Conservation (phyloP, 1,284 basidiomycete genomes). For the Macrocystidia cucumis region DNA sequence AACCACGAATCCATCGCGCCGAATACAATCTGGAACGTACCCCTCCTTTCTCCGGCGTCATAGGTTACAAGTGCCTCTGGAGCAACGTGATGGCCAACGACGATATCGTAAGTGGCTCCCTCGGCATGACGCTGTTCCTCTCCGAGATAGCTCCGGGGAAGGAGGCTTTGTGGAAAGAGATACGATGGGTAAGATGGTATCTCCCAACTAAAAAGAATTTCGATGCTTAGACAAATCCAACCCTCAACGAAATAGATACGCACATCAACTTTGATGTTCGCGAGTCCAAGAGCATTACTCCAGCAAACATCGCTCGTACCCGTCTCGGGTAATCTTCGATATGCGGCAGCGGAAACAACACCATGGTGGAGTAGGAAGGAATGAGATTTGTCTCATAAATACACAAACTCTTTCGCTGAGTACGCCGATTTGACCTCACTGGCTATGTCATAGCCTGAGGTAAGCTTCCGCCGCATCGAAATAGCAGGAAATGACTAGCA, state of each 20-base stretch:
- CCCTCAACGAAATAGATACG: constrained; percentile 15
- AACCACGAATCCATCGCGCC: constrained; percentile 54
- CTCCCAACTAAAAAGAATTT: constrained; percentile 39
- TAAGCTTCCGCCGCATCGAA: too few species aligned
- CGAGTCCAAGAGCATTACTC: constrained; percentile 47
- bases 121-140: constrained; percentile 20
- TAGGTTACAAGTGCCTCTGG: constrained; percentile 34
- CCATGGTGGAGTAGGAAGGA: too few species aligned
- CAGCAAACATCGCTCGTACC: constrained; percentile 44
- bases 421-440: too few species aligned
- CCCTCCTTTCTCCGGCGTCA: constrained; percentile 32
- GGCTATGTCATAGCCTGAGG: too few species aligned
- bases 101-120: constrained; percentile 36
- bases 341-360: constrained; percentile 27
- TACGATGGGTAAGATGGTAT: constrained; percentile 44
- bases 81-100: constrained; percentile 30
- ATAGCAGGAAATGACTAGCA: too few species aligned
- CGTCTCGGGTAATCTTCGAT: constrained; percentile 41
- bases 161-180: constrained; percentile 39
- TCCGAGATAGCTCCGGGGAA: constrained; percentile 33
- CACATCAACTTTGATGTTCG: constrained; percentile 50
- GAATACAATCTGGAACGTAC: constrained; percentile 43
- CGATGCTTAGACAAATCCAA: neutral
- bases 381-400: too few species aligned
- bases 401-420: too few species aligned